phyloP scores from a whole-genome alignment of 805 yeast species.

The Ogataea sp. region DNA sequence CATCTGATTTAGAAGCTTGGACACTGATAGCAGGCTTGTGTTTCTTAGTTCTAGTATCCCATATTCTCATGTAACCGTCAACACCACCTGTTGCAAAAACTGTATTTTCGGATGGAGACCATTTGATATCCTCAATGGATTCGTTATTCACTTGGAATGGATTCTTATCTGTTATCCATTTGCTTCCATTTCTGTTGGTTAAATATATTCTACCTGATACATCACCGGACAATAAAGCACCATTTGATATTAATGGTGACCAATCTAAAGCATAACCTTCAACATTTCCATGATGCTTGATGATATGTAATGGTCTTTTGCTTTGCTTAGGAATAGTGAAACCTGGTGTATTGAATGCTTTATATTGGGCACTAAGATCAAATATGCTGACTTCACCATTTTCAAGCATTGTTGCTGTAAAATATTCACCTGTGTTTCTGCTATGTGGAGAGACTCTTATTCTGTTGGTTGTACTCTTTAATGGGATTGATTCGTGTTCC shows the following conservation, averaged over 20 bases:
- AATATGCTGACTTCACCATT: slow-evolving; percentile 82
- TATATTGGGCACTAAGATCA: slow-evolving; percentile 72
- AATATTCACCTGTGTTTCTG: slow-evolving; percentile 62
- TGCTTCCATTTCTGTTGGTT: slow-evolving; percentile 67
- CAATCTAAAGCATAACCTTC: slow-evolving; percentile 98
- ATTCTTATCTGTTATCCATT: slow-evolving; percentile 80
- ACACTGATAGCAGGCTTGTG: slow-evolving; percentile 87
- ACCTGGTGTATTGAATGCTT: slow-evolving; percentile 87
- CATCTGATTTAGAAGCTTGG: slow-evolving; percentile 71
- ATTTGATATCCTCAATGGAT: slow-evolving; percentile 93
- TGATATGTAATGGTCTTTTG: slow-evolving; percentile 76
- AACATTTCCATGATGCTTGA: slow-evolving; percentile 82
- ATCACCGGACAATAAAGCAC: slow-evolving; percentile 84
- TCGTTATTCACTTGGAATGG: slow-evolving; percentile 64
- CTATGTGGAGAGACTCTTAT: slow-evolving; percentile 79
- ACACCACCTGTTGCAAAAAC: slow-evolving; percentile 94
- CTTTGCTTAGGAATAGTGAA: slow-evolving; percentile 66
- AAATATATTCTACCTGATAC: slow-evolving; percentile 73
- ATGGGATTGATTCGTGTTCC: slow-evolving; percentile 74
- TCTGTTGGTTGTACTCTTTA: slow-evolving; percentile 82
- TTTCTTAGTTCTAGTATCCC: slow-evolving; percentile 94
- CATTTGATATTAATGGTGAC: slow-evolving; percentile 80
- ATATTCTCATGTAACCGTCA: slow-evolving; percentile 86
- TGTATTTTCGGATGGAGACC: slow-evolving; percentile 88
- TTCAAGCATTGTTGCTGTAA: slow-evolving; percentile 85